These are phyloP conservation scores for Aspergillus glaucus DNA, from an alignment of 2,329 filamentous ascomycete genomes.

Conservation along the genomic window DNA sequence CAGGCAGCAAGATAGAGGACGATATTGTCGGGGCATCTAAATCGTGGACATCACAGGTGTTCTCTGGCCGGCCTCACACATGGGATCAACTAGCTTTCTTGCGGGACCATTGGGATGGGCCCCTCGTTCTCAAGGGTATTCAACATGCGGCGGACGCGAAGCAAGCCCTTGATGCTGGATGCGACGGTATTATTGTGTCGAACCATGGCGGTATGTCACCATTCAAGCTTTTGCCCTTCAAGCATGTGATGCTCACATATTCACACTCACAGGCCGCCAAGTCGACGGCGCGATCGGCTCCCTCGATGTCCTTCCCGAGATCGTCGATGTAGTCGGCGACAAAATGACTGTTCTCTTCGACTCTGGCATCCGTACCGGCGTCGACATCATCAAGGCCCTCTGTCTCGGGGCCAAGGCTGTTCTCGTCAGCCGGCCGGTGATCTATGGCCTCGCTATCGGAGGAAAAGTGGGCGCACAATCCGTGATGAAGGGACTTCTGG, in stretches of 20 bases:
- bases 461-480: constrained; percentile 51
- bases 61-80: constrained; percentile 47
- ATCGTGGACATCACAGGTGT: constrained; percentile 50
- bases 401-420: constrained; percentile 53
- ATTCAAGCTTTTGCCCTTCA: background rate
- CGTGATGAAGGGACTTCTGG: constrained; percentile 46
- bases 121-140: constrained; percentile 58
- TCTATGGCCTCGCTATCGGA: constrained; percentile 53
- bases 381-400: constrained; percentile 48
- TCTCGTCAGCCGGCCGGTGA: constrained; percentile 51
- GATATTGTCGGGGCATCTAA: constrained; percentile 45
- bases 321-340: constrained; percentile 54
- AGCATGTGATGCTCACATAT: background rate
- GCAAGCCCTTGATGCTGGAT: constrained; percentile 39
- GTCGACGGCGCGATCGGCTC: constrained; percentile 47
- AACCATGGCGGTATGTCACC: constrained; percentile 45
- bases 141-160: constrained; percentile 46
- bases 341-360: constrained; percentile 46
- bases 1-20: constrained; percentile 43
- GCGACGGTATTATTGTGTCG: constrained; percentile 46
- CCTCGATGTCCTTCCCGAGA: constrained; percentile 51
- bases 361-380: constrained; percentile 45
- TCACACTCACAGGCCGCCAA: constrained; percentile 34
- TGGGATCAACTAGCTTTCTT: constrained; percentile 60
- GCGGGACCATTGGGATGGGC: constrained; percentile 56